Evolutionary conservation across 345 rosid species (phyloP).

Genomic region (Salix suchowensis): DNA sequence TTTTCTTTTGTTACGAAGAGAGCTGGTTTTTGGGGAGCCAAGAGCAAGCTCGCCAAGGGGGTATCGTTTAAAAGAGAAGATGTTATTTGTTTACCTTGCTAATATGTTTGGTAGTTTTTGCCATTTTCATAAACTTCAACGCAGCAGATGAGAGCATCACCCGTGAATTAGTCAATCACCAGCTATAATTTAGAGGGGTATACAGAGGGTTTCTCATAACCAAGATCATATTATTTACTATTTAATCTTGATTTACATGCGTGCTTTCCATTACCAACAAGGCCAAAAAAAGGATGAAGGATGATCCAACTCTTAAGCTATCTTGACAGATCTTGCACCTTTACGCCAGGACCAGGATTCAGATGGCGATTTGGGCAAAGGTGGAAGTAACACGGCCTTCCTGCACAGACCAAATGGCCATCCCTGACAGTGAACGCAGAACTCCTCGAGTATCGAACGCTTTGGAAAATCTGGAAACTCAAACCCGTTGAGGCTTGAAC

Average conservation of each 20-base stretch:
- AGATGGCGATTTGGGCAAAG: slow-evolving; percentile 83
- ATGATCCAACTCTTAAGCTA: slow-evolving; percentile 21
- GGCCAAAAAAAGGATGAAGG: neutral
- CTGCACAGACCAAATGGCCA: slow-evolving; percentile 92
- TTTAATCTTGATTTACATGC: neutral
- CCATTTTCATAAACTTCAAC: neutral
- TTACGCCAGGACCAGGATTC: slow-evolving; percentile 90
- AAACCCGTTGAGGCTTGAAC: slow-evolving; percentile 51
- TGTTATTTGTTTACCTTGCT: neutral
- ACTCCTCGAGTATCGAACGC: slow-evolving; percentile 54
- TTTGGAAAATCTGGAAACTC: slow-evolving; percentile 39
- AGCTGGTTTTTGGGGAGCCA: neutral
- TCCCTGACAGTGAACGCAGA: slow-evolving; percentile 76
- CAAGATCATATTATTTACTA: neutral
- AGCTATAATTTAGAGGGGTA: neutral
- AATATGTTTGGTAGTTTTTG: neutral
- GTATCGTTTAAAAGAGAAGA: neutral
- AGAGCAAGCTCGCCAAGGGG: neutral
- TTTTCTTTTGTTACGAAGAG: neutral
- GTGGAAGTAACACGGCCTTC: slow-evolving; percentile 74
- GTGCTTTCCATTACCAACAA: slow-evolving; percentile 1
- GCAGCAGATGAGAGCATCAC: neutral
- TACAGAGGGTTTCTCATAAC: neutral
- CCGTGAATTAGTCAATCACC: neutral
- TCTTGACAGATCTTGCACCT: slow-evolving; percentile 34